Base-by-base conservation (phyloP, 768 basidiomycete genomes). In the Auricularia sp. region DNA sequence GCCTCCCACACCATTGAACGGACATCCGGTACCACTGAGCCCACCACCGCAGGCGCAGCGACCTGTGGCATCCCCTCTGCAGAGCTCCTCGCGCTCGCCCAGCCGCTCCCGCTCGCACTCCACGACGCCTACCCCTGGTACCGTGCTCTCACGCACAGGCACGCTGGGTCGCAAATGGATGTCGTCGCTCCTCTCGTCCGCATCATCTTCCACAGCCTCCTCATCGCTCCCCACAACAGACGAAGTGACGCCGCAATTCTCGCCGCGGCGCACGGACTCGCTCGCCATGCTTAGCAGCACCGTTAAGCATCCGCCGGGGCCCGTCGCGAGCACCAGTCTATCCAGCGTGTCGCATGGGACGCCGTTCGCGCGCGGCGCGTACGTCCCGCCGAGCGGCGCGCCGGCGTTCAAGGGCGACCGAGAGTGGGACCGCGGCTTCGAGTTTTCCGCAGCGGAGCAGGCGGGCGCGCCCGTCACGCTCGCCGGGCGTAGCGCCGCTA, bases 351-450 rank as follows among this genome's bases (percentile, higher is more conserved):
- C 65, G 34, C 81, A 84, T 62, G 78, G 80, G 0, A 81, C 83
- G 3, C 85, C 86, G 0, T 87, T 87, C 65, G 77, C 76, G 0
- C 69, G 78, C 10, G 71, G 77, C 37, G 75, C 77, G 2, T 81
- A 81, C 72, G 75, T 77, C 18, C 81, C 75, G 61, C 80, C 86
- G 0, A 76, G 78, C 71, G 62, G 92, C n/a, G 92, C 92, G 0
- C 92, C 92, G 0, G 92, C 90, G 4, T 92, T 87, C 68, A 78
- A 74, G 14, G 88, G 88, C 0, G 88, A 89, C 59, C 74, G 76
- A 16, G 78, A 71, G 11, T 84, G 91, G 91, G 85, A 92, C 72
- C 85, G 83, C 63, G 86, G 73, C 72, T 84, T 74, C 67, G 75
- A 69, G 51, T 77, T 70, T 54, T 71, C 77, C 37, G 72, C 71